These are phyloP conservation scores for Arthrobotrys musiformis DNA, from an alignment of 2,329 filamentous ascomycete species.

Conservation along the genomic window DNA sequence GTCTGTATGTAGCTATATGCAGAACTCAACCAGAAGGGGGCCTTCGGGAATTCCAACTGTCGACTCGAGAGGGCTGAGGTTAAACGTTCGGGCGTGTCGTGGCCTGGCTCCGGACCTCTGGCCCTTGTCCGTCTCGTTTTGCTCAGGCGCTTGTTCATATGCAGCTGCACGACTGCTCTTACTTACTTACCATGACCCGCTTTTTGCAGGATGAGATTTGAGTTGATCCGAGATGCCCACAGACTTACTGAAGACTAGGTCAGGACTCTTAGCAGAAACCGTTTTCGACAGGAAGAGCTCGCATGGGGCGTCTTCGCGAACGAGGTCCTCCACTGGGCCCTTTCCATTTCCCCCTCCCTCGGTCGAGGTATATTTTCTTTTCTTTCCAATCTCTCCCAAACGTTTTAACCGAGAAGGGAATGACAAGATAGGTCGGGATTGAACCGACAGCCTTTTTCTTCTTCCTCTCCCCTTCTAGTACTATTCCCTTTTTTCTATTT, in stretches of 20 bases:
- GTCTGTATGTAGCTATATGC: not conserved
- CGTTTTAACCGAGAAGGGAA: slow-evolving; percentile 55
- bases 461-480: not conserved
- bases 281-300: slow-evolving; percentile 49
- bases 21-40: not conserved
- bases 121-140: not conserved
- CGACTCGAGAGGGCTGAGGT: not conserved
- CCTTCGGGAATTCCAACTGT: not conserved
- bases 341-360: slow-evolving; percentile 23
- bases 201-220: slow-evolving; percentile 46
- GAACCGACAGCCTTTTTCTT: slow-evolving; percentile 27
- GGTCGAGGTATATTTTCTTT: slow-evolving; percentile 37
- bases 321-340: slow-evolving; percentile 27
- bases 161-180: slow-evolving; percentile 1
- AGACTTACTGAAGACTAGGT: not conserved
- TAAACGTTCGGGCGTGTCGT: slow-evolving; percentile 14
- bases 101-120: not conserved
- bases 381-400: slow-evolving; percentile 17
- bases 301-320: slow-evolving; percentile 52
- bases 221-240: slow-evolving; percentile 44
- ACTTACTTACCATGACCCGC: slow-evolving; percentile 20
- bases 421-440: slow-evolving; percentile 44
- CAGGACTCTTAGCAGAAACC: slow-evolving; percentile 10
- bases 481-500: not conserved
- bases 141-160: slow-evolving; percentile 19